Evolutionary conservation across 2,329 filamentous ascomycete species (phyloP), one percentile per base, ranked within the genome.

Genomic region (Passalora sequoiae): DNA sequence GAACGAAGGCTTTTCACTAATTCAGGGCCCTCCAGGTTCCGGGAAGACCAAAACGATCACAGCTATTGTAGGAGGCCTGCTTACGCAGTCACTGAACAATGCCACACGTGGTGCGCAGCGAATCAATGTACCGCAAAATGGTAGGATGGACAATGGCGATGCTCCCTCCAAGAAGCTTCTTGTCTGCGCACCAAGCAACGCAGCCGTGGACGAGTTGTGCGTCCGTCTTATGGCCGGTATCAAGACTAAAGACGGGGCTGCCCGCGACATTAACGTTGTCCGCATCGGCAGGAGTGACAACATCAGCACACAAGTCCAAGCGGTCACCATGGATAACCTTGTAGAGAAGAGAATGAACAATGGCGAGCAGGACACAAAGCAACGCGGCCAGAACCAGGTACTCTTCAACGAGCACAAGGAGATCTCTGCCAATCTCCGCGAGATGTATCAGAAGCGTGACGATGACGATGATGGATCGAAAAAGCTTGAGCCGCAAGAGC

Each of bases 131-230:
- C 69, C 69, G 10, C 44, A 50, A 8, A 51, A 42, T 19, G 53
- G 47, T n/a, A 47, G 47, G n/a, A 39, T 38, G 9, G 51, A 49
- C 31, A 57, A 60, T 38, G 56, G 52, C 3, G 53, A 53, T 38
- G 57, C 64, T n/a, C 62, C 71, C 1, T 63, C 78, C 2, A 96
- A 94, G 68, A 98, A 97, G 65, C 74, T 98, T 19, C 76, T 98
- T 19, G 87, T 98, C 17, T 98, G 92, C 61, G 92, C 92, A n/a
- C 92, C 92, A 10, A 97, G 89, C 74, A 98, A 98, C 65, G 92
- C 92, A 5, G 92, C 92, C 22, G 92, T 98, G 4, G 92, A 98
- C 63, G 92, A 98, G 65, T 65, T 98, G 50, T 92, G 98, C 13
- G 81, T 96, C 64, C 84, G 92, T 69, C 77, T 98, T 59, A 97